These are phyloP conservation scores for Teratosphaeria zuluensis DNA, from an alignment of 2,329 filamentous ascomycete species.

Conservation along the genomic window DNA sequence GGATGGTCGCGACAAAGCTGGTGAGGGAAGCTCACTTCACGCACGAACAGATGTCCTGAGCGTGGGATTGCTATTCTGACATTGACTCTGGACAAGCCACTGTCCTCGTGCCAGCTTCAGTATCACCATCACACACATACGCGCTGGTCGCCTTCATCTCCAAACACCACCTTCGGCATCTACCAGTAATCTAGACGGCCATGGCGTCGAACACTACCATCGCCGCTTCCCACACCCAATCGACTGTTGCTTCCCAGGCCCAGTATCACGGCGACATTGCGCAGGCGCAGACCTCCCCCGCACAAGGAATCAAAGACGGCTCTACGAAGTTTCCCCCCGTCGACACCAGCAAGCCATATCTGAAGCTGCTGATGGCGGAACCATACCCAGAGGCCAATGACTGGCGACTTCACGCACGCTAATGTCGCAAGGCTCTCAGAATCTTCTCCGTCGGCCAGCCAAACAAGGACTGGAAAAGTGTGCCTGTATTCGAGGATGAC, in stretches of 20 bases:
- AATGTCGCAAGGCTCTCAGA: background rate
- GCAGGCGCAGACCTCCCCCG: background rate
- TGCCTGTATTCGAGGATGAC: background rate
- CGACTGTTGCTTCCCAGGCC: background rate
- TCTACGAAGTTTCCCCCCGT: background rate
- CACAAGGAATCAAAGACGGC: background rate
- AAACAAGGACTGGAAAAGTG: background rate
- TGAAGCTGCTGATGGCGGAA: slow-evolving; percentile 4
- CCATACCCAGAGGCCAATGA: background rate
- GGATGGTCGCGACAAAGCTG: too few species aligned
- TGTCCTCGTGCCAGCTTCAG: background rate
- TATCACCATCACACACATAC: background rate
- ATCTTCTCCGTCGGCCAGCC: background rate
- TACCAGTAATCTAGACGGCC: background rate
- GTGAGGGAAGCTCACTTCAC: background rate
- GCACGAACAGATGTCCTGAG: background rate
- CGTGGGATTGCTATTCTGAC: background rate
- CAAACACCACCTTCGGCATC: background rate
- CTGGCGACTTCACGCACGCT: background rate
- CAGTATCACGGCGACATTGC: background rate
- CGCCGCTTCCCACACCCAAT: background rate
- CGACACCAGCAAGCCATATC: slow-evolving; percentile 1
- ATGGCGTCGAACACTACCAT: background rate
- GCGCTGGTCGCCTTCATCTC: background rate
- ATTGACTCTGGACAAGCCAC: background rate